These are phyloP conservation scores for Vanderwaltozyma polyspora DNA, from an alignment of 805 yeast species.

Conservation along the genomic window DNA sequence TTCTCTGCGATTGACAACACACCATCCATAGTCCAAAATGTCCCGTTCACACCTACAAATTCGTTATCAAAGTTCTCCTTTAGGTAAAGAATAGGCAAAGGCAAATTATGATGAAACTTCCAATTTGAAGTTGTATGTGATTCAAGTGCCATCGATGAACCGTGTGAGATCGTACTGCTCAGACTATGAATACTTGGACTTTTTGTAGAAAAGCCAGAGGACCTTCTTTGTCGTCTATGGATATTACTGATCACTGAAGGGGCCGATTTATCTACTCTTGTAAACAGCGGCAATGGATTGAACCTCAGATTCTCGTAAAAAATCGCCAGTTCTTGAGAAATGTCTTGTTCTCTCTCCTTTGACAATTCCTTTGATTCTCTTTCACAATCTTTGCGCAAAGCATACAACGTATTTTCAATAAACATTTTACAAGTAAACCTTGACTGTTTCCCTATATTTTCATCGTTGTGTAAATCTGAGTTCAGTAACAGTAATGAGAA, in stretches of 20 bases:
- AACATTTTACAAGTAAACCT: constrained; percentile 35
- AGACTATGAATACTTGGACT: neutral
- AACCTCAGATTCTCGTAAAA: constrained; percentile 17
- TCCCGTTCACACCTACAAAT: constrained; percentile 6
- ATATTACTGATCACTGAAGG: neutral
- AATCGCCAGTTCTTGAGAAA: constrained; percentile 11
- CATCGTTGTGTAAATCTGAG: constrained; percentile 61
- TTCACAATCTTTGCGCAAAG: constrained; percentile 28
- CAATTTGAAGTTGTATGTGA: constrained; percentile 15
- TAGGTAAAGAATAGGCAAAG: constrained; percentile 14
- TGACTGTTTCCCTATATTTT: constrained; percentile 21
- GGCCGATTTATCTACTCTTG: constrained; percentile 2
- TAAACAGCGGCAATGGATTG: constrained; percentile 16
- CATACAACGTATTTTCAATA: constrained; percentile 39
- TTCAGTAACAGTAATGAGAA: constrained; percentile 64
- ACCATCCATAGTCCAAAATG: constrained; percentile 22
- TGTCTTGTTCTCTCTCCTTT: neutral
- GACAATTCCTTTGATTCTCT: neutral
- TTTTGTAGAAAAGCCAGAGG: constrained; percentile 1
- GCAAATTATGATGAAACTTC: constrained; percentile 17
- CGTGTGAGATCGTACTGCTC: neutral
- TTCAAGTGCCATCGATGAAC: neutral
- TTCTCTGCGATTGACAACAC: constrained; percentile 8
- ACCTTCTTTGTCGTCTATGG: constrained; percentile 1
- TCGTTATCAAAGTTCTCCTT: constrained; percentile 18